Percentiles rank a stretch among this genome's conserved stretches.
Conservation (phyloP, 2,329 filamentous ascomycete genomes). For the Xylariaceae sp. region DNA sequence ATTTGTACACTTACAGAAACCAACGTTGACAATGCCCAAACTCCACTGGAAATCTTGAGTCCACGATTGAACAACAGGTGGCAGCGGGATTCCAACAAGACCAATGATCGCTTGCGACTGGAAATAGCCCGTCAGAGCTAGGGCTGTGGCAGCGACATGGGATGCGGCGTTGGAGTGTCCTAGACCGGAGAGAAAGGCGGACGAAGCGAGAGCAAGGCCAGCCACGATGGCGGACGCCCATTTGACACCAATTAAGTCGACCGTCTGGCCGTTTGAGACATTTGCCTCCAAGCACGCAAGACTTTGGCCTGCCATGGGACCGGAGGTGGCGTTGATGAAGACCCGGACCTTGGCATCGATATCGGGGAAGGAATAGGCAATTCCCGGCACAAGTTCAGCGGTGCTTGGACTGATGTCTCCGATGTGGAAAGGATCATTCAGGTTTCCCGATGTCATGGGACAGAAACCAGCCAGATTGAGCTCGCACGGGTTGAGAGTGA, state of each 20-base stretch:
- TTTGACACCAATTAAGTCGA: conserved; percentile 80
- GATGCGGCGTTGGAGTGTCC: conserved; percentile 92
- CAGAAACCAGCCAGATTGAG: conserved; percentile 63
- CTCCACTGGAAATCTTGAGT: conserved; percentile 98
- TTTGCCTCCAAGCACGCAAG: conserved; percentile 84
- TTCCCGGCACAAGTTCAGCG: conserved; percentile 64
- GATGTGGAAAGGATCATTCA: conserved; percentile 53
- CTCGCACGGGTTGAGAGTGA: conserved; percentile 64
- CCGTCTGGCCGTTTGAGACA: conserved; percentile 87
- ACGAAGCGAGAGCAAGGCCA: conserved; percentile 74
- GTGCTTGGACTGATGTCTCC: conserved; percentile 45
- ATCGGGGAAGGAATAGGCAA: conserved; percentile 86
- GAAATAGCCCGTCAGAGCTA: conserved; percentile 93
- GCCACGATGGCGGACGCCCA: conserved; percentile 88
- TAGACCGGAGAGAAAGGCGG: conserved; percentile 81
- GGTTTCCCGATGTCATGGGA: conserved; percentile 69
- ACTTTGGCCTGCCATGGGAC: conserved; percentile 45
- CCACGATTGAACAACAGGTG: conserved; percentile 86
- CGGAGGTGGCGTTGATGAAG: conserved; percentile 67
- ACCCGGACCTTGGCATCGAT: conserved; percentile 81
- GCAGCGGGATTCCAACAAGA: conserved; percentile 72
- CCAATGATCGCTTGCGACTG: conserved; percentile 90
- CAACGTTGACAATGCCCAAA: conserved; percentile 86
- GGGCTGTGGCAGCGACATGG: conserved; percentile 86
- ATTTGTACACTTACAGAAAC: conserved; percentile 48